phyloP scores from a whole-genome alignment of 805 yeast genomes.

The Gaillardinia entomophila region DNA sequence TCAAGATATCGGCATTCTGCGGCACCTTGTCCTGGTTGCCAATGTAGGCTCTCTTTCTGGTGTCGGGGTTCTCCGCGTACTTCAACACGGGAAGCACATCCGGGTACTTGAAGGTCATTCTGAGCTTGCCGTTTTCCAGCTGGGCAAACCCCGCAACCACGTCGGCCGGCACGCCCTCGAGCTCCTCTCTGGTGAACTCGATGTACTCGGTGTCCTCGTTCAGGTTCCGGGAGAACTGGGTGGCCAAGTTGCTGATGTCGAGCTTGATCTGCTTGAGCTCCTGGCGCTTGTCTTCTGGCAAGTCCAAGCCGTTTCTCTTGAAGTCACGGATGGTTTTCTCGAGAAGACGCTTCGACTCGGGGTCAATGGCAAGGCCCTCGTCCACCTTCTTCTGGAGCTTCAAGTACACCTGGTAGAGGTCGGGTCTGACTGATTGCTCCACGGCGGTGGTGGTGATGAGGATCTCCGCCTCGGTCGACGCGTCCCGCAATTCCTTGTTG shows the following conservation, averaged over 20 bases:
- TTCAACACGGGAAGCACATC: constrained; percentile 74
- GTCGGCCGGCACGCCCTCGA: constrained; percentile 69
- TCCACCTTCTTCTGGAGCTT: constrained; percentile 38
- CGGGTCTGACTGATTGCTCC: constrained; percentile 60
- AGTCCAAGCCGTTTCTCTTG: constrained; percentile 64
- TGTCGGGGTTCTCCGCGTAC: constrained; percentile 56
- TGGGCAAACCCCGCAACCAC: constrained; percentile 53
- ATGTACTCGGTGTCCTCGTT: constrained; percentile 66
- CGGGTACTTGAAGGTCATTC: constrained; percentile 79
- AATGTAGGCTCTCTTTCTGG: constrained; percentile 59
- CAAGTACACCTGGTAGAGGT: constrained; percentile 56
- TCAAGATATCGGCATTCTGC: constrained; percentile 56
- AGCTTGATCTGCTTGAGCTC: constrained; percentile 54
- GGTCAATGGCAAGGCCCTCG: constrained; percentile 27
- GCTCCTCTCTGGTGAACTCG: constrained; percentile 56
- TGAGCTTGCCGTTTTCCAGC: constrained; percentile 39
- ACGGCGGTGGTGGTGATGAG: constrained; percentile 50
- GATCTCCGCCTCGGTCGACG: constrained; percentile 60
- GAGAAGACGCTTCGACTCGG: constrained; percentile 53
- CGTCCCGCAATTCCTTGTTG: constrained; percentile 61
- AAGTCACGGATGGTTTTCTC: constrained; percentile 53
- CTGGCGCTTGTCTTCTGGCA: constrained; percentile 50
- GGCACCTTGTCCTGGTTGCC: constrained; percentile 67
- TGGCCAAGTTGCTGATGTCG: constrained; percentile 49
- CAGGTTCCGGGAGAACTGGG: constrained; percentile 57